phyloP scores from a whole-genome alignment of 768 basidiomycete genomes.

The Agaricus sinodeliciosus region DNA sequence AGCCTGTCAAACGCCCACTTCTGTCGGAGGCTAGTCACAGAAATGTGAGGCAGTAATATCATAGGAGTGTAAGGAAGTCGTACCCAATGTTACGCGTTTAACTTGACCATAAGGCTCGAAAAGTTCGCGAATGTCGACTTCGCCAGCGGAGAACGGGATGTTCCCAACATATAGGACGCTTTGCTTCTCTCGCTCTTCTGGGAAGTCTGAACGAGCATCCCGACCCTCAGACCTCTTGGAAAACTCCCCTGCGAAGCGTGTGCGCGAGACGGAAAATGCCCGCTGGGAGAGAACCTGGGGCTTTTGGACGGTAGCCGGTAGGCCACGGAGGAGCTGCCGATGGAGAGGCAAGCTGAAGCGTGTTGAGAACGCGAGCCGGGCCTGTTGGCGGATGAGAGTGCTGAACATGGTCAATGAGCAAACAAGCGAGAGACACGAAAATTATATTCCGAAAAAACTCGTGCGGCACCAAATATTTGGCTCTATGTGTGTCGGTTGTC shows the following conservation, averaged over 20 bases:
- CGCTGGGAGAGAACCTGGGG: constrained; percentile 9
- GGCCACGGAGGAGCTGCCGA: not conserved
- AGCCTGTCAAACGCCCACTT: constrained; percentile 35
- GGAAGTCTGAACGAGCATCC: no score
- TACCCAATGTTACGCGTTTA: constrained; percentile 31
- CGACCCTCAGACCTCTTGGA: not conserved
- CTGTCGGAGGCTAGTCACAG: constrained; percentile 2
- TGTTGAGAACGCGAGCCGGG: constrained; percentile 23
- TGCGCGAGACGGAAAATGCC: constrained; percentile 19
- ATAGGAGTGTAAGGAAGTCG: constrained; percentile 15
- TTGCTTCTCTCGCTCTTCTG: not conserved
- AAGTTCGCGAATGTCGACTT: constrained; percentile 31
- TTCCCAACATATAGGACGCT: constrained; percentile 42
- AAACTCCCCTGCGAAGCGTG: not conserved
- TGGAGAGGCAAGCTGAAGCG: constrained; percentile 15
- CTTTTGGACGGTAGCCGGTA: not conserved
- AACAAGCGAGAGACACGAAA: not conserved
- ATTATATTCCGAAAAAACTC: not conserved
- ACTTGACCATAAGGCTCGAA: constrained; percentile 40
- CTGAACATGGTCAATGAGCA: constrained; percentile 25
- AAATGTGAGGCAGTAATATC: not conserved
- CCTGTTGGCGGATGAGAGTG: constrained; percentile 29
- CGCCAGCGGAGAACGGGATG: constrained; percentile 41
- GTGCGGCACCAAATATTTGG: not conserved
- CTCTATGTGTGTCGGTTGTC: no score